Evolutionary conservation across 139 green algal genomes (phyloP), one percentile per base, ranked within the genome.

Genomic region (Trebouxia sp.): DNA sequence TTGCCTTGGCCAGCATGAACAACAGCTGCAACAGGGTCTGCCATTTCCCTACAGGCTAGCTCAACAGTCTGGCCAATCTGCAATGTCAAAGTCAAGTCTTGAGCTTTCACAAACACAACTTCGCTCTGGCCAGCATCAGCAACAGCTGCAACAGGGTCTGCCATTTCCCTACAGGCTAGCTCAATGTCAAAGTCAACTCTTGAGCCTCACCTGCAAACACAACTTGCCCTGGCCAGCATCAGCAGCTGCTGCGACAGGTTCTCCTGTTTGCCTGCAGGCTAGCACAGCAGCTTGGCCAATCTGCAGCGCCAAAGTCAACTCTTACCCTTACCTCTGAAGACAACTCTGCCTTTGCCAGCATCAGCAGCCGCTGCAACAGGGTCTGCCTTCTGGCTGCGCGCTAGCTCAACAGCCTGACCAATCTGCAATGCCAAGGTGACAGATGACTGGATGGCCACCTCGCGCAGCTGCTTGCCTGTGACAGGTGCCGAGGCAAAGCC

Each of bases 71-170:
- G 41, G 17, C 84, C 86, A 24, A 90, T 35, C 14, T 35, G 47
- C 79, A 82, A 88, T 7, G 86, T 84, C 5, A 90, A 62, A 79
- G 79, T 84, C n/a, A n/a, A n/a, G n/a, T n/a, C n/a, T n/a, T n/a
- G n/a, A n/a, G n/a, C n/a, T n/a, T n/a, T n/a, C n/a, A 0, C 20
- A 17, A 85, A 83, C n/a, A 88, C 76, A 39, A 88, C 50, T 5
- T 51, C 26, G 39, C 84, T 84, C 22, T 45, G 22, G n/a, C 82
- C 84, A 3, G 83, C 78, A 28, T n/a, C 41, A 37, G 69, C 65
- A 22, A 81, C 53, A n/a, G 86, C 86, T 22, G 45, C 79, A 1
- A 85, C 65, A 20, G 86, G 67, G 24, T 90, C 84, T 12, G 30
- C 22, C 65, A 88, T 77, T 15, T 56, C 15, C 1, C 5, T 35